phyloP scores from a whole-genome alignment of 371 early-diverging fungal genomes.

The Apophysomyces variabilis region DNA sequence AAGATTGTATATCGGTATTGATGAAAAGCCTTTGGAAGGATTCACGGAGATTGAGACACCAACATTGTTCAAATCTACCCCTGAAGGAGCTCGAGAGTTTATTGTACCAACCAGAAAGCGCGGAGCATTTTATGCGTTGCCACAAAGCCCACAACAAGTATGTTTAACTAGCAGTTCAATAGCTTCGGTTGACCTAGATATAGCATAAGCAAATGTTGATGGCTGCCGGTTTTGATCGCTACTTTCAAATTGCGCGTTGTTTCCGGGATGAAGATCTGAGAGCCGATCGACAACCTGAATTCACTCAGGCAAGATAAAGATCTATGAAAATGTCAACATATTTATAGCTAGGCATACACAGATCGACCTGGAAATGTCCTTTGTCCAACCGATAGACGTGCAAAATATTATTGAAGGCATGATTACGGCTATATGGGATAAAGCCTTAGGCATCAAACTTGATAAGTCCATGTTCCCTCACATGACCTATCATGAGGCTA shows the following conservation, averaged over 20 bases:
- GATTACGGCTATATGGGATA: slow-evolving; percentile 71
- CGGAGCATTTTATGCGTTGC: slow-evolving; percentile 84
- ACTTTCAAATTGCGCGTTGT: slow-evolving; percentile 94
- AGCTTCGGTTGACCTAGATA: neutral
- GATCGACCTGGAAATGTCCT: slow-evolving; percentile 92
- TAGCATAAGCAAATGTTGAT: slow-evolving; percentile 92
- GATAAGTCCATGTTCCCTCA: slow-evolving; percentile 58
- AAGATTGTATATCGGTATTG: neutral
- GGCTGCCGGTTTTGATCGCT: slow-evolving; percentile 89
- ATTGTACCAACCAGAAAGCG: slow-evolving; percentile 86
- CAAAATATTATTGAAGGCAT: slow-evolving; percentile 79
- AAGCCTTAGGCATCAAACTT: slow-evolving; percentile 56
- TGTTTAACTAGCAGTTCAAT: neutral
- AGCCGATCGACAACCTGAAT: slow-evolving; percentile 93
- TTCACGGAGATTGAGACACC: slow-evolving; percentile 95
- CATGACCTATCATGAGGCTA: slow-evolving; percentile 85
- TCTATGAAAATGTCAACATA: neutral
- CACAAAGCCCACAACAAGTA: slow-evolving; percentile 94
- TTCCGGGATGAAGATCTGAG: slow-evolving; percentile 91
- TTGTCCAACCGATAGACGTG: slow-evolving; percentile 72
- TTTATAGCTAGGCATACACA: slow-evolving; percentile 24
- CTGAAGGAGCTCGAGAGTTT: slow-evolving; percentile 94
- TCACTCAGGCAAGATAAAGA: slow-evolving; percentile 72
- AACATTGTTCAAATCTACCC: slow-evolving; percentile 90
- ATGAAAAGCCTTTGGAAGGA: slow-evolving; percentile 32